A percentile compares a stretch with the other conserved stretches of the same genome.
phyloP scores from a whole-genome alignment of 352 stramenopile species.

The Phytophthora kernoviae region DNA sequence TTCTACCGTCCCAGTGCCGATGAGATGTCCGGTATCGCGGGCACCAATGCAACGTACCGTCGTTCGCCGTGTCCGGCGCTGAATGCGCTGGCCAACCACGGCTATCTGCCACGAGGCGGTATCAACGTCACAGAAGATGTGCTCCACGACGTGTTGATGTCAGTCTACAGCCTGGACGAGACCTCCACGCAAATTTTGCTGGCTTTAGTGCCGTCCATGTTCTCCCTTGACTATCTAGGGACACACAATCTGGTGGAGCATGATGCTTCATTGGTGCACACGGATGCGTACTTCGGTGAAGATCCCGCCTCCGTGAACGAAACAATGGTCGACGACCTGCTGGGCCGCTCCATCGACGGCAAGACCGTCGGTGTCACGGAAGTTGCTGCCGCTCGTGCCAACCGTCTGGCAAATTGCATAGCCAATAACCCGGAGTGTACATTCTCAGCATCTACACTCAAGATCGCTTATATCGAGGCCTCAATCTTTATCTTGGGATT shows the following conservation, averaged over 20 bases:
- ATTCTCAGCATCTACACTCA: conserved; percentile 12
- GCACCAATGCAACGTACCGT: conserved; percentile 26
- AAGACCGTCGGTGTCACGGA: conserved; percentile 23
- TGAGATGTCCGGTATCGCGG: conserved; percentile 32
- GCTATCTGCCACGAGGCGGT: conserved; percentile 50
- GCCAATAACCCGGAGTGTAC: conserved; percentile 31
- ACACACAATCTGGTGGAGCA: conserved; percentile 48
- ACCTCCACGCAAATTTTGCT: conserved; percentile 21
- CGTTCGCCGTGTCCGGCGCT: conserved; percentile 55
- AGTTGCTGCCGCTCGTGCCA: conserved; percentile 22
- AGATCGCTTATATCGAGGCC: conserved; percentile 19
- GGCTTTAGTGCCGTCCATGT: conserved; percentile 25
- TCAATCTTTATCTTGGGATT: conserved; percentile 26
- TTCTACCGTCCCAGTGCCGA: conserved; percentile 27
- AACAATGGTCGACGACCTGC: conserved; percentile 35
- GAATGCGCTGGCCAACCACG: conserved; percentile 66
- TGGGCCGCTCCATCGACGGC: conserved; percentile 28
- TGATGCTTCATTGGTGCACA: conserved; percentile 51
- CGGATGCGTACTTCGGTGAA: conserved; percentile 46
- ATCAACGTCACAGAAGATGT: conserved; percentile 41
- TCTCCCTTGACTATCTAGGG: conserved; percentile 35
- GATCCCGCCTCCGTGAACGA: conserved; percentile 37
- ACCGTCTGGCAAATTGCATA: conserved; percentile 16
- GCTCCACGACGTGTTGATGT: conserved; percentile 30
- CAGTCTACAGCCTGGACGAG: conserved; percentile 36